A percentile compares a stretch with the other conserved stretches of the same genome.
phyloP scores from a whole-genome alignment of 768 basidiomycete genomes.

The Mycena indigotica region DNA sequence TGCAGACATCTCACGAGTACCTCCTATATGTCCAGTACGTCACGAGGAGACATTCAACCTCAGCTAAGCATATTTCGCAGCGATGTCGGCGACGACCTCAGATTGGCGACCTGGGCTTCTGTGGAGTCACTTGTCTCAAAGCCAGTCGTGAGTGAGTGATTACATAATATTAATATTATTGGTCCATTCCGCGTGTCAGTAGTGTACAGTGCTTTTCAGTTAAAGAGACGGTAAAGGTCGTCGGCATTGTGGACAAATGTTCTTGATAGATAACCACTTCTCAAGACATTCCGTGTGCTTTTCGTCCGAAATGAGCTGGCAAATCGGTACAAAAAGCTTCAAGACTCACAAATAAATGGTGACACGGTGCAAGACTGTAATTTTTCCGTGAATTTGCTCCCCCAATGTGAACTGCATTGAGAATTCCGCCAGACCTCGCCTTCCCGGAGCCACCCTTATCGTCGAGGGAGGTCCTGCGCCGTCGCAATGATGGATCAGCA shows the following conservation, averaged over 20 bases:
- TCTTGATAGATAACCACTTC: constrained; percentile 83
- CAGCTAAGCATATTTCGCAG: background rate
- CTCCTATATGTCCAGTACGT: constrained; percentile 20
- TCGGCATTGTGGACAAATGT: constrained; percentile 91
- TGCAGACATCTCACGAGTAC: constrained; percentile 17
- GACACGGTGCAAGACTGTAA: constrained; percentile 88
- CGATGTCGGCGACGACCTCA: constrained; percentile 22
- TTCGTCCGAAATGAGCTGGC: too few species aligned
- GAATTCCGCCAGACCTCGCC: constrained; percentile 39
- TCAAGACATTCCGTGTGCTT: constrained; percentile 89
- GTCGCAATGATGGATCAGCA: constrained; percentile 44
- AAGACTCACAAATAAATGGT: constrained; percentile 86
- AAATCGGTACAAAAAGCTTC: too few species aligned
- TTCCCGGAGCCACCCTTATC: constrained; percentile 31
- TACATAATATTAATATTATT: background rate
- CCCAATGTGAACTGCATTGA: constrained; percentile 47
- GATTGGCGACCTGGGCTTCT: constrained; percentile 20
- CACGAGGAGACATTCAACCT: background rate
- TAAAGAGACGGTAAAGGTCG: constrained; percentile 80
- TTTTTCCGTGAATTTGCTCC: constrained; percentile 55
- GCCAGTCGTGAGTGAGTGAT: background rate
- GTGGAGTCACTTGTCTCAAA: constrained; percentile 19
- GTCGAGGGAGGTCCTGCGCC: constrained; percentile 38
- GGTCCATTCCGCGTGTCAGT: constrained; percentile 10
- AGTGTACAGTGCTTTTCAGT: constrained; percentile 20